Base-by-base conservation (phyloP, 2,329 filamentous ascomycete species). In the Tetracladium maxilliforme region DNA sequence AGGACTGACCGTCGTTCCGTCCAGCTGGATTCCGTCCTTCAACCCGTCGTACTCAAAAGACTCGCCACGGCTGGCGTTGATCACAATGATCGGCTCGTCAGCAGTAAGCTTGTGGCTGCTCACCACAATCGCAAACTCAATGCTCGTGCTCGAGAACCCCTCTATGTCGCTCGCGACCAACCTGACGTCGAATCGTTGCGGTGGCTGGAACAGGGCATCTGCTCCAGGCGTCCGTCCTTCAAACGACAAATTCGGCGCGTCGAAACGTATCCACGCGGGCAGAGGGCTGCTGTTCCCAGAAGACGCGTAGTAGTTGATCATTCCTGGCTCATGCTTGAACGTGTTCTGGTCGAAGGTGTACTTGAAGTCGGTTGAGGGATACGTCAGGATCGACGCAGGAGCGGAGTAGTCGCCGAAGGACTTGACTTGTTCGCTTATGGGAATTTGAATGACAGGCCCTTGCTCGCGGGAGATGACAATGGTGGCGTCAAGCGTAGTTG, bases 241-340 rank as follows among this genome's bases (percentile, higher is more conserved):
- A 38, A 92, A 92, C 1, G 60, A 61, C 19, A 92, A 52, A 1
- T 49, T 58, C 3, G 44, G 44, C 2, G 64, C 43, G 36, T 90
- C 66, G 40, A 93, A 93, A n/a, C 54, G 54, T 22, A 92, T 56
- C 84, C 84, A 93, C 1, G 82, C 74, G 12, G 84, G 84, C 18
- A 93, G 54, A 18, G 84, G 83, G n/a, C 78, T 80, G 40, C 80
- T 79, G 40, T 87, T 67, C 5, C 59, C 61, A 4, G 80, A 77
- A 4, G 77, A 71, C 7, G 81, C 80, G 43, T 90, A 87, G 47
- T 84, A 92, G 30, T 70, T 69, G 25, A 73, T 59, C 10, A 50
- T 48, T 4, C 58, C 52, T 1, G 53, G 49, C 21, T 20, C 26
- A 10, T 22, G 31, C 16, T 25, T 33, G 44, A 92, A 92, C 0